Base-by-base conservation (phyloP, 257 asterid species). In the Echium plantagineum region DNA sequence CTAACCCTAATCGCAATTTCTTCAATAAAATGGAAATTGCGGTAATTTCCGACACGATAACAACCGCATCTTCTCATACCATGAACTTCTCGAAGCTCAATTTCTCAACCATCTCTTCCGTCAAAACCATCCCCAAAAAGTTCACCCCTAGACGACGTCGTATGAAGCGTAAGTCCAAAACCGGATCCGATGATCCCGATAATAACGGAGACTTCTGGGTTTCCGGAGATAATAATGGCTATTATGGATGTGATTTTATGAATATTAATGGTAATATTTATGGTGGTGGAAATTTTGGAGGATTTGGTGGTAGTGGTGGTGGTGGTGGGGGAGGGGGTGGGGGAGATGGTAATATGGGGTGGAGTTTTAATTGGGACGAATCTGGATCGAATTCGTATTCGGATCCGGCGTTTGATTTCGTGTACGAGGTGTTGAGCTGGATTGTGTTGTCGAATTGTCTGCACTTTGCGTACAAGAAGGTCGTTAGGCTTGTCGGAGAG, bases 341-440 rank as follows among this genome's bases (percentile, higher is more conserved):
- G 7, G 87, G 89, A 16, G 79, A 83, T 5, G 77, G 85, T 35
- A 78, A 77, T 31, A 69, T 58, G 47, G 78, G 78, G 10, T 80
- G 98, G 96, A 83, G 80, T 59, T 87, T 66, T 42, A 71, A 77
- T 62, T 84, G 97, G 97, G 94, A 70, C 30, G 97, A 78, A 17
- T 71, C 70, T 21, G 61, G 88, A 0, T 74, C 75, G 15, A 52
- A 80, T 51, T 78, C 89, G 4, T 64, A 78, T 28, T 58, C 83
- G n/a, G 95, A 90, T 69, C 96, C 96, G 49, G 98, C 96, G 12
- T 90, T 87, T 31, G 96, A 90, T 79, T 76, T 90, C 21, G 98
- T 90, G 5, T 90, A 83, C 26, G 95, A 80, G 81, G 81, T 90
- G 60, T 55, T 90, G 61, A 75, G 91, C 57, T 87, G 85, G 95